Evolutionary conservation across 2,329 filamentous ascomycete genomes (phyloP), one percentile per base, ranked within the genome.

Genomic region (Sporothrix protearum): DNA sequence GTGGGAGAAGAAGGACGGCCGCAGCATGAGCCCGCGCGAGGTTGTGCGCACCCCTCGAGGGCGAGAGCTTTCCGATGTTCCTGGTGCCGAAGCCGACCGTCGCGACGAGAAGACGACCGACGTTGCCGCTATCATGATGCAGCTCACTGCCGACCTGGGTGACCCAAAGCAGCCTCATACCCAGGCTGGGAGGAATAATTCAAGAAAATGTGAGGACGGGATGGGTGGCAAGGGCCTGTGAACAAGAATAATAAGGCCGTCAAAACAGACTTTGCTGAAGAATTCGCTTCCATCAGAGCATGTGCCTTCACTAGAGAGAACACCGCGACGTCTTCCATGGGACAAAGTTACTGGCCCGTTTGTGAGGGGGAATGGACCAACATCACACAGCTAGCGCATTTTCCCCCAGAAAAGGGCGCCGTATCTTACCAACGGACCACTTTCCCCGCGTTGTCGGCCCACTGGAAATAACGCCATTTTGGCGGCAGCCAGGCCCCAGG

Each of bases 1-100:
- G n/a, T 84, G 79, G 78, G 83, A 84, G 73, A 83, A 82, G 75
- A 80, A 82, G 69, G 77, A 78, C 66, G 79, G 79, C 7, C 76
- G 78, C 22, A 80, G 76, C 5, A 76, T 83, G 76, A 80, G 77
- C 33, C 76, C 79, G 1, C 76, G 77, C 36, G 72, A 83, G 71
- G 80, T 82, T 49, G 73, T 81, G 51, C 80, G 77, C 66, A 80
- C 80, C 7, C 80, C 79, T 81, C 74, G 73, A 80, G 39, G 79
- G 78, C 28, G 75, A 77, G 39, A 80, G 59, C 79, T 80, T 69
- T 78, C 77, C 2, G 74, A 73, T 33, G 76, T 78, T 14, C 77
- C 77, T 0, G 77, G 78, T 19, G 71, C 77, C 2, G 77, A 79
- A 70, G 73, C 73, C 33, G 75, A 78, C 22, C 75, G 75, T 16